These are phyloP conservation scores for Suillus subaureus DNA, from an alignment of 768 basidiomycete species.

Conservation along the genomic window DNA sequence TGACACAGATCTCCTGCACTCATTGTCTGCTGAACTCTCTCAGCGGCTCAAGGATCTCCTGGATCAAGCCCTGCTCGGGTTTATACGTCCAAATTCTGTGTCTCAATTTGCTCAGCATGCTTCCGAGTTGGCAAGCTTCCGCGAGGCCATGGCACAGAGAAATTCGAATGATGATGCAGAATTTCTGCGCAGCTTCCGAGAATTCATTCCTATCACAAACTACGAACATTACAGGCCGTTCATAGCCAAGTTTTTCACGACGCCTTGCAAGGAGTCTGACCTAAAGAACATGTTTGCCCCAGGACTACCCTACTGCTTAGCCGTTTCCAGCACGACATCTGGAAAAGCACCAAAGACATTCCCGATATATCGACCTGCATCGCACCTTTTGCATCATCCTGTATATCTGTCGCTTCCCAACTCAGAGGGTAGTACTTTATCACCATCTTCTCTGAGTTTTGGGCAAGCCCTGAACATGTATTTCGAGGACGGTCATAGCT, in stretches of 20 bases:
- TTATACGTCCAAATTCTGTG: constrained; percentile 2
- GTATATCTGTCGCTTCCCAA: neutral
- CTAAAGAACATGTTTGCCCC: constrained; percentile 25
- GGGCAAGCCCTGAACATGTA: neutral
- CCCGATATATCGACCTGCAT: constrained; percentile 18
- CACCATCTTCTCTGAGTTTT: neutral
- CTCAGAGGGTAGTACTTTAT: neutral
- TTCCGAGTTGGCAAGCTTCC: neutral
- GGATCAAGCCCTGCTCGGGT: neutral
- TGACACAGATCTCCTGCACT: neutral
- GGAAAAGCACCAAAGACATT: constrained; percentile 21
- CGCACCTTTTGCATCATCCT: neutral
- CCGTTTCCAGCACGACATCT: constrained; percentile 22
- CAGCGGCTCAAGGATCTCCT: constrained; percentile 1
- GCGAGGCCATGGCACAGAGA: neutral
- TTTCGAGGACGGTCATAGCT: neutral
- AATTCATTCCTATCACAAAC: constrained; percentile 20
- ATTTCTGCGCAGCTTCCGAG: constrained; percentile 20
- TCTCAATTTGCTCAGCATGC: constrained; percentile 6
- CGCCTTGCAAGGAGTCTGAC: constrained; percentile 12
- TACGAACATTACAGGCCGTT: constrained; percentile 26
- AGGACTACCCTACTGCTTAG: constrained; percentile 24
- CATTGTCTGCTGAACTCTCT: constrained; percentile 3
- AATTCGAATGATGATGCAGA: constrained; percentile 1
- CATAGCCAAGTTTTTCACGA: constrained; percentile 14